Evolutionary conservation across 163 green algal genomes (phyloP), one percentile per base, ranked within the genome.

Genomic region (Coccomyxa subellipsoidea): DNA sequence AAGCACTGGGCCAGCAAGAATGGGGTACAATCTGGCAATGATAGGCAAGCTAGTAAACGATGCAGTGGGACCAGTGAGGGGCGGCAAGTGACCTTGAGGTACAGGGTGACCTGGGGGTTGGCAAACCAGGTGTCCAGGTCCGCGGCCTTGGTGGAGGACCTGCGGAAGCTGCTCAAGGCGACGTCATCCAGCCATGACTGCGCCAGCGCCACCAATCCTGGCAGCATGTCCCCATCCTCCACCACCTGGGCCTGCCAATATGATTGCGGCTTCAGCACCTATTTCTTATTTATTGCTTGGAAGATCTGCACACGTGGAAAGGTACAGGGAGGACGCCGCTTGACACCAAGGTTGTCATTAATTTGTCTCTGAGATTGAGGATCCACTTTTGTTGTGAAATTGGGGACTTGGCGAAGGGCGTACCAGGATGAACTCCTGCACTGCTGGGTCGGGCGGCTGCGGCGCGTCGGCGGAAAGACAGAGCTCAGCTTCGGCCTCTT

Each of bases 111-210:
- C 7, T 38, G 35, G 5, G 53, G 78, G 53, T 84, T 72, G 5
- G 75, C 34, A 40, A 84, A 88, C 84, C 84, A 88, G 54, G 71
- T 40, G 35, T 76, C 10, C 25, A 88, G 73, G 8, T 38, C 34
- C 0, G 29, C 54, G 6, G 18, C 21, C 4, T 47, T 8, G 21
- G 35, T 12, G 18, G 40, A 29, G 15, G 37, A 34, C 32, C 73
- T 77, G 27, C 82, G 78, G 78, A 88, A 87, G 76, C 77, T 47
- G 36, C 78, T 38, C 38, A 90, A 36, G 0, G 85, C 86, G 36
- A 93, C 86, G 38, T 91, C 89, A 27, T 31, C 71, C 32, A 92
- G 77, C 86, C 88, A 92, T 10, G 77, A 79, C 83, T 92, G 69
- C 34, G 78, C 85, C 81, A 93, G 80, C 15, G 83, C 81, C 66